Base-by-base conservation (phyloP, 2,329 filamentous ascomycete genomes). In the Seiridium cupressi region DNA sequence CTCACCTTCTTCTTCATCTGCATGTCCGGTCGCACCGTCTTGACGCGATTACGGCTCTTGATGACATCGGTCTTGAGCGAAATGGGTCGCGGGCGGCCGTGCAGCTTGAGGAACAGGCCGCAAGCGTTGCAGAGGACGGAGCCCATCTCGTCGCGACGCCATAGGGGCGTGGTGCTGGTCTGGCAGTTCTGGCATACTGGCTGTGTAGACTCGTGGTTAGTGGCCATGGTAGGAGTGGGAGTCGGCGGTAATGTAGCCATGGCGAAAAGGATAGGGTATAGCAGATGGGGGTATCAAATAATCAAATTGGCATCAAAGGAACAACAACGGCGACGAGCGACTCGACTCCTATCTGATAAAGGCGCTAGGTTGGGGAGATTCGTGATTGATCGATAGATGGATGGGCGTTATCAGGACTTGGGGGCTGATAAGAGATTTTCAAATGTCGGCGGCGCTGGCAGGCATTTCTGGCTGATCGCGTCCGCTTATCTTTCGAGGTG, bases 11-110 rank as follows among this genome's bases (percentile, higher is more conserved):
- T 88, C 76, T 89, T 93, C 70, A 92, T 90, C 51, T 89, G 87
- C 64, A 91, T 85, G 69, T 93, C 91, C 7, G 90, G 86, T 58
- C 86, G 85, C 76, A 87, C 85, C 35, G 93, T 95, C 83, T 98
- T 98, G 68, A 98, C 94, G 65, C 95, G 89, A 78, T 99, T 99
- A 71, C 95, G 92, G 81, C 93, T 97, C 83, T 99, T 99, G 81
- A 99, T 99, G 67, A 98, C 94, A 81, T 99, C 95, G 54, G 95
- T 98, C 84, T 99, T 99, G 69, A 99, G 85, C 69, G 92, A 96
- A 74, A 97, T 97, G 67, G 95, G 95, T 60, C 95, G 89, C 62
- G 95, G 88, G 34, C 93, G 90, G 65, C 93, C 93, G 74, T 99
- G 95, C 67, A 99, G 84, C 84, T 99, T 99, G 70, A 98, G 85